phyloP scores from a whole-genome alignment of 163 green algal genomes.

The Trebouxiophyceae sp. region DNA sequence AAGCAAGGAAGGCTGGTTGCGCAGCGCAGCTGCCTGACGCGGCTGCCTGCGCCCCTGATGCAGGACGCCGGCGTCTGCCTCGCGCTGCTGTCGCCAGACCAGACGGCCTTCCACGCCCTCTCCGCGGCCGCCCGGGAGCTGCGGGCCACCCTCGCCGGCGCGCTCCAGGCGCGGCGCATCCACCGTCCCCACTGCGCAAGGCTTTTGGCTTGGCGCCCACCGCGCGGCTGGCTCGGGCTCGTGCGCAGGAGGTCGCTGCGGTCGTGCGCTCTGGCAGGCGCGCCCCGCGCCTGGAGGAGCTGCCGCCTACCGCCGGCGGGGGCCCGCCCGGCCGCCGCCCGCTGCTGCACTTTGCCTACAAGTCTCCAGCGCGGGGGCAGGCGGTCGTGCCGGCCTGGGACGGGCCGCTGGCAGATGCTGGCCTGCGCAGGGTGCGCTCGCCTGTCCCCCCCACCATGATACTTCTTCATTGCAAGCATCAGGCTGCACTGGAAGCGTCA shows the following conservation, averaged over 20 bases:
- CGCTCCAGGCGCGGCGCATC: slow-evolving; percentile 6
- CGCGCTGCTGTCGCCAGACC: slow-evolving; percentile 28
- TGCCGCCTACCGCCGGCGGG: slow-evolving; percentile 21
- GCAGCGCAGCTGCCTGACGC: neutral
- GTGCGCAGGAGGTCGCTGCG: neutral
- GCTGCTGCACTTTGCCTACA: slow-evolving; percentile 39
- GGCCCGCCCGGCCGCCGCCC: slow-evolving; percentile 20
- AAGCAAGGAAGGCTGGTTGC: neutral
- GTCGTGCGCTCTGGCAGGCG: neutral
- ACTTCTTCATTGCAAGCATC: neutral
- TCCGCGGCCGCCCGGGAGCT: slow-evolving; percentile 14
- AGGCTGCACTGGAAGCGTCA: neutral
- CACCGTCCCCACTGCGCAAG: neutral
- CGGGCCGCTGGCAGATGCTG: neutral
- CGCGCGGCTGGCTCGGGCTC: neutral
- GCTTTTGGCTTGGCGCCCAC: neutral
- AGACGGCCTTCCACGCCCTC: slow-evolving; percentile 36
- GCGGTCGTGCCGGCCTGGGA: slow-evolving; percentile 17
- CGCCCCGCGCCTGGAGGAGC: neutral
- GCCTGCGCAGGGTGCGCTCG: neutral
- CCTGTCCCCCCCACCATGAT: neutral
- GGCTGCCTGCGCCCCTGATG: neutral
- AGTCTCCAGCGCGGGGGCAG: slow-evolving; percentile 23
- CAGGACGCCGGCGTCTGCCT: slow-evolving; percentile 27
- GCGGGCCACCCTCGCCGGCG: slow-evolving; percentile 5